phyloP scores from a whole-genome alignment of 164 flowering plant species.

The Dillenia turbinata region DNA sequence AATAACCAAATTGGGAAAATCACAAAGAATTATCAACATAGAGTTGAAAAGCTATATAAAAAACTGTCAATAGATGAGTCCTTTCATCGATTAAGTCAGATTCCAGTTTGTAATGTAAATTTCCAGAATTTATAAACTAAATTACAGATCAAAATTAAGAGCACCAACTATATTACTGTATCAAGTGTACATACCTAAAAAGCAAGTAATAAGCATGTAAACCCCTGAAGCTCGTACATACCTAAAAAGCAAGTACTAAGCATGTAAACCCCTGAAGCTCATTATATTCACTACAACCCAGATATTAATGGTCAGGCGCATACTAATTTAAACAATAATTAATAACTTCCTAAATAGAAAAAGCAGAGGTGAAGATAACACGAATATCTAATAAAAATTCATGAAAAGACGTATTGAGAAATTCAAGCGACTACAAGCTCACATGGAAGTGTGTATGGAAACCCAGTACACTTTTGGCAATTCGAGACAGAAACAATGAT shows the following conservation, averaged over 20 bases:
- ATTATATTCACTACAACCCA: not conserved
- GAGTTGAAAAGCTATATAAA: too few relatives aligned
- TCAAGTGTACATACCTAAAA: not conserved
- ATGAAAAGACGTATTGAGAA: not conserved
- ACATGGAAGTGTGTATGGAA: not conserved
- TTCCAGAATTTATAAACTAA: too few relatives aligned
- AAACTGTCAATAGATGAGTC: too few relatives aligned
- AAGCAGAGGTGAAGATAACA: not conserved
- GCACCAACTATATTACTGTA: too few relatives aligned
- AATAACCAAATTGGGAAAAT: too few relatives aligned
- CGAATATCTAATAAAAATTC: not conserved
- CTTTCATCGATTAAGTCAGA: too few relatives aligned
- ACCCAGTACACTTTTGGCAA: conserved; percentile 3
- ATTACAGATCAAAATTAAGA: too few relatives aligned
- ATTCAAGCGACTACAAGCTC: not conserved
- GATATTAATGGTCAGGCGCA: not conserved
- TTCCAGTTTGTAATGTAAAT: too few relatives aligned
- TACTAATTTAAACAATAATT: not conserved
- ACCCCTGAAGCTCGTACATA: not conserved
- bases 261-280: not conserved
- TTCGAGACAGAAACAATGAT: conserved; percentile 8
- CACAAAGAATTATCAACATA: too few relatives aligned
- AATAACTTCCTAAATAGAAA: not conserved
- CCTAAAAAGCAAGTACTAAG: not conserved
- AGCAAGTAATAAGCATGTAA: not conserved